phyloP scores from a whole-genome alignment of 208 protist species.

The Trichomonas vaginalis region DNA sequence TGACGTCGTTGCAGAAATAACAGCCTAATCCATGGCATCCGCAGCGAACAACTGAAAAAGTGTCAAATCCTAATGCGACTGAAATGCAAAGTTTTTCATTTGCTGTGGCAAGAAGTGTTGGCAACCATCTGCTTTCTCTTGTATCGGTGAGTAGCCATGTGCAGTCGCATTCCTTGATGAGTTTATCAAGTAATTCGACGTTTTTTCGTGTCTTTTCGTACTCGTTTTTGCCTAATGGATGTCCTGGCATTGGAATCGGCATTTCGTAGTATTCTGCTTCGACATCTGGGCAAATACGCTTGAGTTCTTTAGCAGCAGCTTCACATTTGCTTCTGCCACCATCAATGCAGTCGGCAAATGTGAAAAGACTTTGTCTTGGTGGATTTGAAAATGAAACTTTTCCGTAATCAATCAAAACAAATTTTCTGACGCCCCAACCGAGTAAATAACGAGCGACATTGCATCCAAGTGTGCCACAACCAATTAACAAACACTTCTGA shows the following conservation, averaged over 20 bases:
- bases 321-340: conserved; percentile 58
- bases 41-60: conserved; percentile 87
- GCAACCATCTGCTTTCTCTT: conserved; percentile 69
- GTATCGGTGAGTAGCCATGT: conserved; percentile 88
- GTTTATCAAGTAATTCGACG: conserved; percentile 35
- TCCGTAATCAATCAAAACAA: conserved; percentile 80
- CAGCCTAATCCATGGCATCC: conserved; percentile 66
- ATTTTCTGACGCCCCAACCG: conserved; percentile 71
- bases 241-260: conserved; percentile 87
- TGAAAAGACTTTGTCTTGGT: conserved; percentile 66
- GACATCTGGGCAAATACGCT: conserved; percentile 62
- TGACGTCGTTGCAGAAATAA: conserved; percentile 81
- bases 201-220: conserved; percentile 36
- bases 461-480: conserved; percentile 87
- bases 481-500: conserved; percentile 61
- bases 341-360: conserved; percentile 52
- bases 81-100: conserved; percentile 50
- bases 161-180: conserved; percentile 61
- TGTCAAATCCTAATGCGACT: conserved; percentile 84
- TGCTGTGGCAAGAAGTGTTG: conserved; percentile 62
- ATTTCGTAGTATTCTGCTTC: conserved; percentile 30
- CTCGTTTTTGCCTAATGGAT: conserved; percentile 40
- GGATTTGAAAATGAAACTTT: conserved; percentile 82
- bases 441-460: conserved; percentile 73
- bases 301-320: conserved; percentile 61